Evolutionary conservation across 2,329 filamentous ascomycete species (phyloP).

Genomic region (Dothistroma pini): DNA sequence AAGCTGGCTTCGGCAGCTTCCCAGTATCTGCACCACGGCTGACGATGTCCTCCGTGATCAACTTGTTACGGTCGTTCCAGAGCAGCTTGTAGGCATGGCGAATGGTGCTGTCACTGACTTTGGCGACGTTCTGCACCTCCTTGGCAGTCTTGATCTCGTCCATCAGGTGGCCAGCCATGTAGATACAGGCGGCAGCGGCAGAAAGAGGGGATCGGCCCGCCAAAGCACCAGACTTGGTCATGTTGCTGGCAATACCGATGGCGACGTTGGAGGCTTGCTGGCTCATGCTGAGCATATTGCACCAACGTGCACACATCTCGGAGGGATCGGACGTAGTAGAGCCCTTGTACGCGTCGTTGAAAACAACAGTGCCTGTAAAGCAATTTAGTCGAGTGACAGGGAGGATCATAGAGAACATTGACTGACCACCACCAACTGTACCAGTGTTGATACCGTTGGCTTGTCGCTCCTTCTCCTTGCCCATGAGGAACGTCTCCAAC

Average conservation of each 20-base stretch:
- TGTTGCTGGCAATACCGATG: conserved; percentile 71
- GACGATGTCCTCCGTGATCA: conserved; percentile 75
- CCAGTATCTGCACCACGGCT: conserved; percentile 67
- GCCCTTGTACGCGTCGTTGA: conserved; percentile 29
- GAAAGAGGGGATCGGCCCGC: conserved; percentile 92
- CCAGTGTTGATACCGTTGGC: conserved; percentile 22
- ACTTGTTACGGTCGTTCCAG: conserved; percentile 66
- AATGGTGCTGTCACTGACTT: conserved; percentile 95
- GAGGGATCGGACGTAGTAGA: conserved; percentile 32
- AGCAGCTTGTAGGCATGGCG: conserved; percentile 92
- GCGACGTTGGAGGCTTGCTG: conserved; percentile 77
- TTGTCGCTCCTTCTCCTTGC: conserved; percentile 60
- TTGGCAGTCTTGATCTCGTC: conserved; percentile 75
- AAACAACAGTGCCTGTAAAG: conserved; percentile 27
- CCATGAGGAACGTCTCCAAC: conserved; percentile 81
- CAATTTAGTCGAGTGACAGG: conserved; percentile 16
- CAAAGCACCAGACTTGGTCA: conserved; percentile 72
- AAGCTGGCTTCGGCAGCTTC: conserved; percentile 57
- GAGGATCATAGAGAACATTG: conserved; percentile 28
- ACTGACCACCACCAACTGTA: conserved; percentile 46
- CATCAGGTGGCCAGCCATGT: conserved; percentile 87
- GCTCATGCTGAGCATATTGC: conserved; percentile 73
- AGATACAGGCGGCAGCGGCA: conserved; percentile 92
- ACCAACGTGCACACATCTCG: conserved; percentile 79
- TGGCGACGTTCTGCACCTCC: conserved; percentile 77